Conservation (phyloP, 257 asterid genomes). For the Lantana camara region DNA sequence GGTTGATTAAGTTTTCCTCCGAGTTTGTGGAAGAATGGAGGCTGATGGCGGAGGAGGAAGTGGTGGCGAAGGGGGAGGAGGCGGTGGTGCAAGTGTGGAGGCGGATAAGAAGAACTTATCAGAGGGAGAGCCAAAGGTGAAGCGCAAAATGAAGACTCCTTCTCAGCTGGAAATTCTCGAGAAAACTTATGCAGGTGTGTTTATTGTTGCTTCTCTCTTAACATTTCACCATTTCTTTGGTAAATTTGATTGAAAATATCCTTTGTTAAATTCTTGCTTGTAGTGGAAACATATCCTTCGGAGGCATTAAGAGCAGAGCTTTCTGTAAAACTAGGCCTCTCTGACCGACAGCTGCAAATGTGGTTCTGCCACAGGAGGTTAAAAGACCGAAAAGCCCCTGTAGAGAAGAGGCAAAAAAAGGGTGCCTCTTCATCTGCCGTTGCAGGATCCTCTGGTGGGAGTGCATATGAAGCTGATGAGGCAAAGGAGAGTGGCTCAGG, state of each 20-base stretch:
- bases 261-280: conserved; percentile 29
- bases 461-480: conserved; percentile 41
- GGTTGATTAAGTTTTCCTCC: conserved; percentile 14
- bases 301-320: conserved; percentile 80
- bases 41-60: conserved; percentile 45
- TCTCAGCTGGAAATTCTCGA: conserved; percentile 84
- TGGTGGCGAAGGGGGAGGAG: conserved; percentile 29
- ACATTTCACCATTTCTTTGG: background rate
- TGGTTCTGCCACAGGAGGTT: conserved; percentile 97
- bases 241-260: conserved; percentile 5
- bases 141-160: conserved; percentile 91
- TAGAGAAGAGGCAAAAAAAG: conserved; percentile 55
- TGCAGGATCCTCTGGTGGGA: conserved; percentile 46
- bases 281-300: conserved; percentile 79
- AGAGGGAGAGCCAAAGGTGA: conserved; percentile 62
- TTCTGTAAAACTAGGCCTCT: conserved; percentile 70
- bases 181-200: conserved; percentile 76
- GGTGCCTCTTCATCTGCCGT: conserved; percentile 41
- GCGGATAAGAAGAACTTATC: conserved; percentile 46
- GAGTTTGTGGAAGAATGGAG: conserved; percentile 54
- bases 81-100: conserved; percentile 40
- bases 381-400: conserved; percentile 74
- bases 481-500: conserved; percentile 44
- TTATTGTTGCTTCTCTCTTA: background rate
- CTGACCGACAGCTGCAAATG: conserved; percentile 94